phyloP scores from a whole-genome alignment of 495 filamentous ascomycete species.

The Xylaria bambusicola region DNA sequence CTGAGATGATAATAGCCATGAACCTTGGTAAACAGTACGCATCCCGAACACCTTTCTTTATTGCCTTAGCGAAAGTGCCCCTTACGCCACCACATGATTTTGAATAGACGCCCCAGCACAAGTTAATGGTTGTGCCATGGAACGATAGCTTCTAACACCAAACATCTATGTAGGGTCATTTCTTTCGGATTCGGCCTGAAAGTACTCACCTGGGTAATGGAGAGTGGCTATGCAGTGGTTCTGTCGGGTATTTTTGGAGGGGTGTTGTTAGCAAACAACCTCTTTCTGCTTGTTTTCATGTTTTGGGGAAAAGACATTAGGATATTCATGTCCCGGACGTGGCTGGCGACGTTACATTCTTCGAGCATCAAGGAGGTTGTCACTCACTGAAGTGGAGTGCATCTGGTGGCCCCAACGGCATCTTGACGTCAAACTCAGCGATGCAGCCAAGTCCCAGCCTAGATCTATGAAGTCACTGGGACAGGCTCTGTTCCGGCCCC shows the following conservation, averaged over 20 bases:
- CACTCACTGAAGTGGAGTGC: conserved; percentile 33
- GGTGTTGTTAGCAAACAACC: conserved; percentile 59
- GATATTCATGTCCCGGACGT: conserved; percentile 49
- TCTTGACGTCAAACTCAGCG: background rate
- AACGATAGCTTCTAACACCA: background rate
- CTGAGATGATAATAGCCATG: conserved; percentile 69
- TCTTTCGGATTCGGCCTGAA: conserved; percentile 63
- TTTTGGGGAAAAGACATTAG: conserved; percentile 59
- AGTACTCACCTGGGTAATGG: conserved; percentile 59
- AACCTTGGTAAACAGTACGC: conserved; percentile 62
- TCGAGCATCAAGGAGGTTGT: conserved; percentile 41
- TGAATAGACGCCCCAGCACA: background rate
- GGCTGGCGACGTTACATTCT: conserved; percentile 55
- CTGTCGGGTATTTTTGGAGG: conserved; percentile 60
- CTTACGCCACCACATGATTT: background rate
- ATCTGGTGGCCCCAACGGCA: background rate
- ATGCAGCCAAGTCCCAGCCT: conserved; percentile 12
- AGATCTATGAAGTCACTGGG: background rate
- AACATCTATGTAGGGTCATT: conserved; percentile 39
- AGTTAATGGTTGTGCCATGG: background rate
- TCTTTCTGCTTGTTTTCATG: conserved; percentile 57
- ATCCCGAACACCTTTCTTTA: background rate
- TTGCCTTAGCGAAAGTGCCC: background rate
- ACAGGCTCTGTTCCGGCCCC: background rate
- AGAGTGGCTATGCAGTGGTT: conserved; percentile 57